Evolutionary conservation across 208 protist species (phyloP), one percentile per base, ranked within the genome.

Genomic region (Crithidia sp.): DNA sequence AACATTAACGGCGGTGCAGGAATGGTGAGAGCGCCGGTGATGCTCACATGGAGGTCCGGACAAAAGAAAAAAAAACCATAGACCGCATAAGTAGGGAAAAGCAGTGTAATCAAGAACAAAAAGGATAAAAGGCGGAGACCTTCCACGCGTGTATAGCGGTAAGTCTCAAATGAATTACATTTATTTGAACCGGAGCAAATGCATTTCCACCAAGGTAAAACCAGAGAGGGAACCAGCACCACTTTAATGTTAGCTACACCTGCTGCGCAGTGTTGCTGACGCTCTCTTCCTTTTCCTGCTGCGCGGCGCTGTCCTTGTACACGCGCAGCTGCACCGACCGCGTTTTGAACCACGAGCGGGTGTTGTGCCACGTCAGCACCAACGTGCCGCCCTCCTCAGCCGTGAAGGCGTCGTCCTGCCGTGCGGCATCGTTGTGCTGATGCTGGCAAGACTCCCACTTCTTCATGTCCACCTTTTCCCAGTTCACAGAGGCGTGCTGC

Each of bases 321-420:
- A 84, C 82, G 2, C 75, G 71, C 68, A 90, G 71, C 65, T 94
- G 89, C 10, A 94, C n/a, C 13, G 36, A 63, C n/a, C 71, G 78
- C 28, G 69, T 57, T 14, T 69, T 67, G 39, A 87, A 77, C 86
- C 86, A 90, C 17, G 74, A 57, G 9, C 60, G 56, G 6, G 49
- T 87, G 77, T 91, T 94, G 68, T 83, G 76, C 84, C 85, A 91
- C 52, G 71, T 19, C 12, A 94, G 72, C 16, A 86, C 71, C 8
- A 90, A 41, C 13, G 63, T 72, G 36, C 89, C 89, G 37, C 68
- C 70, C 60, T 89, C 74, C 0, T 49, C 50, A 0, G 83, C 83
- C 2, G 17, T 65, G 59, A 74, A 91, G 16, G 19, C 39, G 64
- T 88, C 83, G 4, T 73, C 52, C 10, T 73, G 76, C 50, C 61